A percentile compares a stretch with the other conserved stretches of the same genome.
Evolutionary conservation across 768 basidiomycete genomes (phyloP).

Genomic region (Dictyophora rubrovolvata): DNA sequence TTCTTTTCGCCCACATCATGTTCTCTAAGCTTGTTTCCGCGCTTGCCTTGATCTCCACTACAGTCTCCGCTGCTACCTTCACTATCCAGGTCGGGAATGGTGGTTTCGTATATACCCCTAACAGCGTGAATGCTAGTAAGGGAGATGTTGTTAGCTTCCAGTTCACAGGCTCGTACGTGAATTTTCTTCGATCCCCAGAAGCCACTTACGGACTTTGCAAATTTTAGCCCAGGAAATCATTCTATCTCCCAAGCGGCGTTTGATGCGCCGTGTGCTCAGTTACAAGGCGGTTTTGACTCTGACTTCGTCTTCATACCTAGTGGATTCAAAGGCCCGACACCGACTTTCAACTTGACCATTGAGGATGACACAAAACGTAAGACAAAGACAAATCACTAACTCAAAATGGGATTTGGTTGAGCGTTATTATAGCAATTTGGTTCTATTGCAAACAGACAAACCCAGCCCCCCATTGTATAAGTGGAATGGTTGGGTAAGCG

Average conservation of each 20-base stretch:
- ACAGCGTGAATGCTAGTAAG: slow-evolving; percentile 30
- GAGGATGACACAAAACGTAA: slow-evolving; percentile 35
- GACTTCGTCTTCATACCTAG: slow-evolving; percentile 36
- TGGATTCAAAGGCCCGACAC: slow-evolving; percentile 18
- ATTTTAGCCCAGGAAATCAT: slow-evolving; percentile 39
- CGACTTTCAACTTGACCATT: slow-evolving; percentile 42
- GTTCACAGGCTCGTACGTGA: slow-evolving; percentile 35
- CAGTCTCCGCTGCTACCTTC: neutral
- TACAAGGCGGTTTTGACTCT: slow-evolving; percentile 43
- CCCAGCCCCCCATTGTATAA: slow-evolving; percentile 32
- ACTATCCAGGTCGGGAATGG: slow-evolving; percentile 1
- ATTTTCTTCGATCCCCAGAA: neutral
- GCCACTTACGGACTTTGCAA: neutral
- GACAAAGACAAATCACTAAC: slow-evolving; percentile 10
- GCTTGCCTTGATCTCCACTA: neutral
- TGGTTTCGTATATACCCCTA: slow-evolving; percentile 35
- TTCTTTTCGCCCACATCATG: neutral
- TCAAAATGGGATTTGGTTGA: neutral
- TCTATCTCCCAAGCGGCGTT: slow-evolving; percentile 43
- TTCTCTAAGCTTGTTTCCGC: neutral
- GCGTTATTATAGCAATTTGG: slow-evolving; percentile 34
- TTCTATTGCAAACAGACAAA: slow-evolving; percentile 46
- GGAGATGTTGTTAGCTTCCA: slow-evolving; percentile 40
- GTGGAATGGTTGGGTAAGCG: slow-evolving; percentile 27
- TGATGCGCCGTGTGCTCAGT: slow-evolving; percentile 33